phyloP scores from a whole-genome alignment of 257 asterid genomes.

The Scutellaria minor region DNA sequence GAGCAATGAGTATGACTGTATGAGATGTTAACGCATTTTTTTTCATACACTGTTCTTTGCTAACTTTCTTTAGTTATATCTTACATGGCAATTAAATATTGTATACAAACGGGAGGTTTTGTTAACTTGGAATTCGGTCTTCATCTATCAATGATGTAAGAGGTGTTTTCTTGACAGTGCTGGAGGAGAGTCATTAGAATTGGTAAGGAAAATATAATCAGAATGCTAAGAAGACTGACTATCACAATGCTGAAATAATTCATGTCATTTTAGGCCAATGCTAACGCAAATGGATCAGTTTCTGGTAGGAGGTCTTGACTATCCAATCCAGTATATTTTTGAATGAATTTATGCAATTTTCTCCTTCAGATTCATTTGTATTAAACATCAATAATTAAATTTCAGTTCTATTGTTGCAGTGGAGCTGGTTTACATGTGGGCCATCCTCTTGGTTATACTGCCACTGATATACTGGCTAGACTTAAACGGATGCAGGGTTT shows the following conservation, averaged over 20 bases:
- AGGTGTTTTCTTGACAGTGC: not conserved
- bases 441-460: conserved; percentile 98
- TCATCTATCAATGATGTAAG: too few relatives aligned
- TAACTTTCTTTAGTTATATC: not conserved
- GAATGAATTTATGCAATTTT: conserved; percentile 11
- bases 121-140: too few relatives aligned
- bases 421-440: conserved; percentile 99
- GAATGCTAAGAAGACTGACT: not conserved
- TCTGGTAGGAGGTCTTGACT: not conserved
- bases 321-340: not conserved
- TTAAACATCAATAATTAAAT: conserved; percentile 29
- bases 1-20: not conserved
- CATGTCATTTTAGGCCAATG: conserved; percentile 6
- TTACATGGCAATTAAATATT: not conserved
- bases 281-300: conserved; percentile 23
- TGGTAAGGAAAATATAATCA: not conserved
- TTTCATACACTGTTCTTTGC: not conserved
- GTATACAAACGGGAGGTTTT: not conserved
- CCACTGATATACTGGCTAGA: conserved; percentile 96
- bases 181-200: not conserved
- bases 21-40: not conserved
- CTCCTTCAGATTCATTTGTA: conserved; percentile 19
- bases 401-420: conserved; percentile 55
- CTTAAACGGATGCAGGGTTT: conserved; percentile 94
- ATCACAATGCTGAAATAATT: conserved; percentile 28